phyloP scores from a whole-genome alignment of 768 basidiomycete genomes.

The Daedalea quercina region DNA sequence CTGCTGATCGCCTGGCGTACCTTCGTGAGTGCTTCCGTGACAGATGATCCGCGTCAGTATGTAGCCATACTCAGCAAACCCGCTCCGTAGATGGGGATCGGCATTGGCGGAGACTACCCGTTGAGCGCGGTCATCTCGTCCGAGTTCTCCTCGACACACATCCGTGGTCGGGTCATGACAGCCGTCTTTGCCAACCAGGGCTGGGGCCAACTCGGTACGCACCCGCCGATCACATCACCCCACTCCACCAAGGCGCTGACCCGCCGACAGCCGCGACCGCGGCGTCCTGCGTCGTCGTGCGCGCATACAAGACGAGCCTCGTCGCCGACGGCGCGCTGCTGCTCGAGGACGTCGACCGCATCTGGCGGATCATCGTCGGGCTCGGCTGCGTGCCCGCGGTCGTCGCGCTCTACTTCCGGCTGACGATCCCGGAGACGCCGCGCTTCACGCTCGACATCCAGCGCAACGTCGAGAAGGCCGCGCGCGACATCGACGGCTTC shows the following conservation, averaged over 20 bases:
- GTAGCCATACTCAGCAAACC: background rate
- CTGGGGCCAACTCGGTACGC: slow-evolving; percentile 34
- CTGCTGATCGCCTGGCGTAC: slow-evolving; percentile 40
- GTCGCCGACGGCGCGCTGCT: slow-evolving; percentile 35
- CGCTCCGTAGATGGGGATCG: slow-evolving; percentile 24
- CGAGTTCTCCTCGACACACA: slow-evolving; percentile 40
- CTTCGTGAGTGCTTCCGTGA: slow-evolving; percentile 25
- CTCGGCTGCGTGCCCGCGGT: slow-evolving; percentile 39
- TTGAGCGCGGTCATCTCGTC: slow-evolving; percentile 40
- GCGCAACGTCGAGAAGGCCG: slow-evolving; percentile 37
- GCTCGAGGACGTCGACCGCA: slow-evolving; percentile 50
- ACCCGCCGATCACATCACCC: background rate
- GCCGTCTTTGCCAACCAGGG: slow-evolving; percentile 42
- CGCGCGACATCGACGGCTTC: slow-evolving; percentile 33
- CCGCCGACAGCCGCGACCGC: slow-evolving; percentile 49
- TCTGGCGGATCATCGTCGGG: slow-evolving; percentile 42
- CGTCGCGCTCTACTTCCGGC: slow-evolving; percentile 40
- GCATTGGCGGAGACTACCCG: slow-evolving; percentile 44
- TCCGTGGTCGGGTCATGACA: slow-evolving; percentile 42
- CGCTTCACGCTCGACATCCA: slow-evolving; percentile 46
- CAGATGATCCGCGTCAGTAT: background rate
- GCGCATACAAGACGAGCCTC: slow-evolving; percentile 61
- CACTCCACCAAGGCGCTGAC: too few species aligned
- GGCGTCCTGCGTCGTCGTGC: slow-evolving; percentile 57
- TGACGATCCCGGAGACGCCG: slow-evolving; percentile 43